Conservation (phyloP, 768 basidiomycete genomes). For the Leccinum rimulosum region DNA sequence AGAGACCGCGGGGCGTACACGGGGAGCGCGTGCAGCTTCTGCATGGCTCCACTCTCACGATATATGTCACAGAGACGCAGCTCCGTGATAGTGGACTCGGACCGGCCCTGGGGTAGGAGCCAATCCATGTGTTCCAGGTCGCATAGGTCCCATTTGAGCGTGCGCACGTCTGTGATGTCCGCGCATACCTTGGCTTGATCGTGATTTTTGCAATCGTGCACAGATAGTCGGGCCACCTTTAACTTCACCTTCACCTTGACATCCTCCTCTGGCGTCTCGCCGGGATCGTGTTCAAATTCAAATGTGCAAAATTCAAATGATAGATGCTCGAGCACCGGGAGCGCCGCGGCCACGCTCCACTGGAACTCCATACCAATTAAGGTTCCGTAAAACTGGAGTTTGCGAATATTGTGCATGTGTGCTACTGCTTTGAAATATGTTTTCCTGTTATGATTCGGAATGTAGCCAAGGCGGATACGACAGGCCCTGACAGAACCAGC, state of each 20-base stretch:
- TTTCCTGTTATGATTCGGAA: no score
- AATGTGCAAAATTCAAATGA: no score
- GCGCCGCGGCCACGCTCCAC: neutral
- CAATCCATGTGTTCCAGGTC: no score
- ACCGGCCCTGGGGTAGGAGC: no score
- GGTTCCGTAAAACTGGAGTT: neutral
- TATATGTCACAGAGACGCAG: neutral
- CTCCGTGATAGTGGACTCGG: no score
- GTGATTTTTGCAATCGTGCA: neutral
- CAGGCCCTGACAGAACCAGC: neutral
- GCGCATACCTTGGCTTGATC: neutral
- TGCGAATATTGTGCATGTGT: neutral
- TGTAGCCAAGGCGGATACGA: neutral
- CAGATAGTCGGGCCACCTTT: neutral
- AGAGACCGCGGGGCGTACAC: neutral
- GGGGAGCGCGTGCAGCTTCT: neutral
- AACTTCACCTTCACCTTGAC: neutral
- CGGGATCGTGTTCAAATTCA: neutral
- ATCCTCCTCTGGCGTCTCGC: neutral
- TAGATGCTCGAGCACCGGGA: no score
- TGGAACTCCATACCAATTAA: neutral
- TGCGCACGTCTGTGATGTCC: no score
- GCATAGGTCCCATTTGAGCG: no score
- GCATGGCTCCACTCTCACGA: no score
- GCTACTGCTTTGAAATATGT: neutral